These are phyloP conservation scores for Afroboletus lepidellus DNA, from an alignment of 1,284 basidiomycete species.

Conservation along the genomic window DNA sequence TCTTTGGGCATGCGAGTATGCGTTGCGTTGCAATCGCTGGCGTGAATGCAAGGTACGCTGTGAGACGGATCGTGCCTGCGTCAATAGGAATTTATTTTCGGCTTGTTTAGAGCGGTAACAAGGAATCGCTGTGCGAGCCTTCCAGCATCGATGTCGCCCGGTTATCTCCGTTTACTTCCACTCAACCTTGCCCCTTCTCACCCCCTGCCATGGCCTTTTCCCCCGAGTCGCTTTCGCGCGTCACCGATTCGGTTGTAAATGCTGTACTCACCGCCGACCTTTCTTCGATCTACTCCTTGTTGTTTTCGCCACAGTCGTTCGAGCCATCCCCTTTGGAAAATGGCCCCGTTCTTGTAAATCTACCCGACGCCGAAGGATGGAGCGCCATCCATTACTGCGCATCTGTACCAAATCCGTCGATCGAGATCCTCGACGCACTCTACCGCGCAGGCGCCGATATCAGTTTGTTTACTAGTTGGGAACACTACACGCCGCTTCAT, in stretches of 20 bases:
- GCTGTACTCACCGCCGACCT: slow-evolving; percentile 50
- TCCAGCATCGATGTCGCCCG: slow-evolving; percentile 21
- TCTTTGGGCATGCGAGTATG: slow-evolving; percentile 67
- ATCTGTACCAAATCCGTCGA: slow-evolving; percentile 51
- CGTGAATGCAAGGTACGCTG: slow-evolving; percentile 50
- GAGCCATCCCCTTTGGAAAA: slow-evolving; percentile 43
- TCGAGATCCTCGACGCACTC: slow-evolving; percentile 61
- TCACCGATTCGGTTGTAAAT: slow-evolving; percentile 51
- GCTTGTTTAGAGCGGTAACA: slow-evolving; percentile 31
- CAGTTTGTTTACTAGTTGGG: slow-evolving; percentile 61
- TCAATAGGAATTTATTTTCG: slow-evolving; percentile 8
- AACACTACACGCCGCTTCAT: slow-evolving; percentile 68
- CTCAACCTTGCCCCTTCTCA: slow-evolving; percentile 9
- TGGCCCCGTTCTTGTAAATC: slow-evolving; percentile 55
- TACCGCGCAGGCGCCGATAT: slow-evolving; percentile 73
- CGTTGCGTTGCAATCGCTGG: slow-evolving; percentile 57
- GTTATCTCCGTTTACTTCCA: slow-evolving; percentile 29
- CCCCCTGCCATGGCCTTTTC: slow-evolving; percentile 34
- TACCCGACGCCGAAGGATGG: slow-evolving; percentile 65
- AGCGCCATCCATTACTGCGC: slow-evolving; percentile 68
- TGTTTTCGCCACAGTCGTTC: slow-evolving; percentile 50
- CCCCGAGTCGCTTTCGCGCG: slow-evolving; percentile 36
- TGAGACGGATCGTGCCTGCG: slow-evolving; percentile 1
- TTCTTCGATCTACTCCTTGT: slow-evolving; percentile 49
- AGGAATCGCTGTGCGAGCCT: slow-evolving; percentile 27